These are phyloP conservation scores for Ceratocystis harringtonii DNA, from an alignment of 2,329 filamentous ascomycete genomes.

Conservation along the genomic window DNA sequence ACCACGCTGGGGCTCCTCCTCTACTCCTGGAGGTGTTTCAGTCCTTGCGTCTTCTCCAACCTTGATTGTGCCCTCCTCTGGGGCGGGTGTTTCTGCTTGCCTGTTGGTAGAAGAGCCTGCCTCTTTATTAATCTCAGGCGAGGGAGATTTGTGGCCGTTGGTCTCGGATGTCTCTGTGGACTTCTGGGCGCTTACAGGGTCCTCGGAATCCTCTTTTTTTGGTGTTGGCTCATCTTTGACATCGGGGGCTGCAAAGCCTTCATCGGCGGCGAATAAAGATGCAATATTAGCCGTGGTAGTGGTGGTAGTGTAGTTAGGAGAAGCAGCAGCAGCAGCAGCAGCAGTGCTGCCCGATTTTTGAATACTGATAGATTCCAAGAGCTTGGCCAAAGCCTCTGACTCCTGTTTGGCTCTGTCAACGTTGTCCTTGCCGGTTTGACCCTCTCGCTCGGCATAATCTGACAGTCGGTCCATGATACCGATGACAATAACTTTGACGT, in stretches of 20 bases:
- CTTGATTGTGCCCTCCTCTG: conserved; percentile 33
- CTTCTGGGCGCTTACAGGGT: background rate
- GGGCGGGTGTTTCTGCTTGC: conserved; percentile 28
- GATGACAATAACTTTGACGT: conserved; percentile 95
- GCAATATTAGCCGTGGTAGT: background rate
- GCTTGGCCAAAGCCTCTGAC: conserved; percentile 57
- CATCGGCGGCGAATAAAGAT: background rate
- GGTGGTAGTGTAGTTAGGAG: conserved; percentile 9
- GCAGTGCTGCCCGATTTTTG: conserved; percentile 34
- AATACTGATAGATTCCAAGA: conserved; percentile 66
- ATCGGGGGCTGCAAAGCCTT: background rate
- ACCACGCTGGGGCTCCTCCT: conserved; percentile 23
- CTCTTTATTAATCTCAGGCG: conserved; percentile 21
- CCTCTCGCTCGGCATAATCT: conserved; percentile 82
- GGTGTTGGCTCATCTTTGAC: background rate
- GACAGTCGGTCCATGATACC: conserved; percentile 94
- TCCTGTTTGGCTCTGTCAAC: conserved; percentile 57
- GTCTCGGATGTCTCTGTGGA: conserved; percentile 21
- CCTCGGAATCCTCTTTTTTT: background rate
- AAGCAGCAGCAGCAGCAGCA: background rate
- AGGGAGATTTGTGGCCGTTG: conserved; percentile 18
- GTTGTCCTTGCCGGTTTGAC: conserved; percentile 54
- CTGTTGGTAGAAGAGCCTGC: conserved; percentile 19
- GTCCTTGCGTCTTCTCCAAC: conserved; percentile 20
- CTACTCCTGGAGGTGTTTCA: background rate